These are phyloP conservation scores for Thuidium tamariscinum DNA, from an alignment of 225 moss, liverwort and hornwort species.

Conservation along the genomic window DNA sequence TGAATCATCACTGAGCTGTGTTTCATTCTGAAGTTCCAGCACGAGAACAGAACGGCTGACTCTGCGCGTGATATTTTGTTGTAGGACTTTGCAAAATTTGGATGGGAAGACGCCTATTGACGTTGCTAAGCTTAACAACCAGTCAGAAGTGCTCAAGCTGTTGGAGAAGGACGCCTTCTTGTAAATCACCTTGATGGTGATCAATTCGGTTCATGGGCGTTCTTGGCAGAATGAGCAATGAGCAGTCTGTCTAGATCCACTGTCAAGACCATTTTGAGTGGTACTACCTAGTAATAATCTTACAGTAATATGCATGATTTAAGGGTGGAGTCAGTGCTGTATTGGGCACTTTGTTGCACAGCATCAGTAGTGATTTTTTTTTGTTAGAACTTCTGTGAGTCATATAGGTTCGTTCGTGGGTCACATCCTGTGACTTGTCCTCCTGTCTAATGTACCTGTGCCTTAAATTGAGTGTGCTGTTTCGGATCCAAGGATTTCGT, in stretches of 20 bases:
- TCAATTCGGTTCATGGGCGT: neutral
- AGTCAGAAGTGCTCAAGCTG: conserved; percentile 74
- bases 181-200: conserved; percentile 26
- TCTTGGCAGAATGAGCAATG: neutral
- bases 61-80: neutral
- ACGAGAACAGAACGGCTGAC: neutral
- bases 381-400: conserved; percentile 16
- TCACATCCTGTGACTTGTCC: conserved; percentile 10
- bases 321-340: neutral
- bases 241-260: neutral
- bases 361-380: conserved; percentile 8
- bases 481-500: neutral
- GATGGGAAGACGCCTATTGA: conserved; percentile 97
- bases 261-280: conserved; percentile 25
- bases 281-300: conserved; percentile 13
- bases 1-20: neutral
- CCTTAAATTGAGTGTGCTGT: conserved; percentile 9
- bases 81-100: conserved; percentile 92
- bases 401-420: conserved; percentile 6
- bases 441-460: conserved; percentile 7
- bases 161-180: conserved; percentile 95
- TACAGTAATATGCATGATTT: conserved; percentile 7
- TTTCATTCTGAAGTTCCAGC: neutral
- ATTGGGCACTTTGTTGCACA: conserved; percentile 1
- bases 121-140: conserved; percentile 96